These are phyloP conservation scores for Mikania micrantha DNA, from an alignment of 129 eudicot genomes.

Conservation along the genomic window DNA sequence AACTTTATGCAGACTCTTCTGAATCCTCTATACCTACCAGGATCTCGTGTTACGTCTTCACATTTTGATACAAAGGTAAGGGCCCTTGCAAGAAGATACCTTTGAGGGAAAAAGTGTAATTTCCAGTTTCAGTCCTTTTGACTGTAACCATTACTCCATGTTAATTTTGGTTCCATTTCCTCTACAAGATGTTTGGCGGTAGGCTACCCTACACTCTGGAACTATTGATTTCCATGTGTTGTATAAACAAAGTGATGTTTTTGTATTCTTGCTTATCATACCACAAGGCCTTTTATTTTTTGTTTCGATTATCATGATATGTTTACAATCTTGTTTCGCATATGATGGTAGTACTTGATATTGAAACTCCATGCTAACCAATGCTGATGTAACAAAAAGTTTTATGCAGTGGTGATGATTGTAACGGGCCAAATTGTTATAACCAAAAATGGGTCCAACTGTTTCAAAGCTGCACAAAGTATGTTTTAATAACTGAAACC, in stretches of 20 bases:
- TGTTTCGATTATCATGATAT: background rate
- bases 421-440: background rate
- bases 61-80: conserved; percentile 97
- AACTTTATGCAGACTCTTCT: conserved; percentile 60
- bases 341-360: conserved; percentile 6
- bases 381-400: background rate
- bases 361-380: background rate
- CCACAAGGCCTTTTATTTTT: background rate
- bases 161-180: background rate
- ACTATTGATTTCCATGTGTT: background rate
- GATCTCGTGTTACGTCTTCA: conserved; percentile 90
- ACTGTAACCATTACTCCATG: background rate
- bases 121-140: background rate
- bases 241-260: background rate
- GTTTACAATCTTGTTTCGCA: background rate
- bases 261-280: conserved; percentile 4
- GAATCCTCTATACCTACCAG: conserved; percentile 88
- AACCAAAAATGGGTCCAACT: background rate
- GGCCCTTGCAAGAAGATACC: conserved; percentile 89
- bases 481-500: background rate
- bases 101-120: conserved; percentile 33
- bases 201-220: background rate
- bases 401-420: background rate
- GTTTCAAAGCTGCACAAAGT: background rate
- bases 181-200: background rate